Conservation (phyloP, 2,329 filamentous ascomycete genomes). For the Cercospora sp. region DNA sequence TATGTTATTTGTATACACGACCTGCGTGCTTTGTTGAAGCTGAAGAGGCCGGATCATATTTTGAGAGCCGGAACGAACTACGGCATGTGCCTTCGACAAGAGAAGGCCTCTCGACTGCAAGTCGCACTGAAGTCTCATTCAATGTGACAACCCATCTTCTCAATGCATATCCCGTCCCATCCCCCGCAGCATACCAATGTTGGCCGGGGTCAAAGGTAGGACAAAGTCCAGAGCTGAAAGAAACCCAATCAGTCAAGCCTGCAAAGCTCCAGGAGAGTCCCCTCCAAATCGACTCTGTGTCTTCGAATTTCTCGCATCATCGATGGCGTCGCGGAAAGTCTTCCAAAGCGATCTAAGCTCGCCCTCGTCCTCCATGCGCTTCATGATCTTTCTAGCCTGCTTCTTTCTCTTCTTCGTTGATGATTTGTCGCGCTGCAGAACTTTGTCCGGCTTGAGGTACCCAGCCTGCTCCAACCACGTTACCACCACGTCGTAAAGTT, state of each 20-base stretch:
- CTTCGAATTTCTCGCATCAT: slow-evolving; percentile 57
- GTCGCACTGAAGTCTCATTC: background rate
- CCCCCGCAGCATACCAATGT: background rate
- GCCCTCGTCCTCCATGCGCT: slow-evolving; percentile 61
- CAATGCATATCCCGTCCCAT: background rate
- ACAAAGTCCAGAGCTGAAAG: background rate
- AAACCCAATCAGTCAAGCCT: background rate
- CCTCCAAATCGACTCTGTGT: slow-evolving; percentile 30
- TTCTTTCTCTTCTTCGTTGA: slow-evolving; percentile 60
- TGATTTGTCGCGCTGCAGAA: slow-evolving; percentile 63
- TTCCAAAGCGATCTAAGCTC: slow-evolving; percentile 63
- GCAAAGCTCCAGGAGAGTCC: background rate
- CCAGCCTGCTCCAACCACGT: slow-evolving; percentile 60
- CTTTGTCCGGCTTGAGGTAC: slow-evolving; percentile 57
- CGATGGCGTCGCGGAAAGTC: slow-evolving; percentile 65
- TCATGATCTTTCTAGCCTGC: slow-evolving; percentile 63
- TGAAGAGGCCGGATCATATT: background rate
- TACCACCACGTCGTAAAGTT: slow-evolving; percentile 71
- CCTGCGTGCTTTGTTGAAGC: background rate
- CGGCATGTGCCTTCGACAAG: background rate
- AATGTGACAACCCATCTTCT: background rate
- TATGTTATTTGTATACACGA: background rate
- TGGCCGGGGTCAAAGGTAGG: background rate
- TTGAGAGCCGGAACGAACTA: background rate
- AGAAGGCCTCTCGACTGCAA: background rate